Evolutionary conservation across 2,329 filamentous ascomycete genomes (phyloP).

Genomic region (Fusarium sp.): DNA sequence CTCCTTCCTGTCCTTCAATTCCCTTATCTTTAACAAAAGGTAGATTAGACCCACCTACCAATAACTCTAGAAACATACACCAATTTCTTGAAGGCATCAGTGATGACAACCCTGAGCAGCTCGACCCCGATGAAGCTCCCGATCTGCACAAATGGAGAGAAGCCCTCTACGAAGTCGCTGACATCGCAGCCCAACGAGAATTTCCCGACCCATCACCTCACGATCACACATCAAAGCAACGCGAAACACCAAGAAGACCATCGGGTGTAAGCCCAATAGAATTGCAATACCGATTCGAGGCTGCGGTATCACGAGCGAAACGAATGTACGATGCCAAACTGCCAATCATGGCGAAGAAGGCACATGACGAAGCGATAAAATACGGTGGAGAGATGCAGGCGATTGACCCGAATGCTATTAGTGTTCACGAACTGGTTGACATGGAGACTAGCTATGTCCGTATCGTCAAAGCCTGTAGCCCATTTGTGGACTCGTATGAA

Average conservation of each 20-base stretch:
- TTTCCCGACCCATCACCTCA: background rate
- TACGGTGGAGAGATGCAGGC: background rate
- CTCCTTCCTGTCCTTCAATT: no score
- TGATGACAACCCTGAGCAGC: background rate
- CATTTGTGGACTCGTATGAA: background rate
- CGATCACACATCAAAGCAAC: background rate
- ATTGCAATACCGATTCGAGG: constrained; percentile 1
- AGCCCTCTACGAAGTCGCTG: constrained; percentile 6
- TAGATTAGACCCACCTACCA: background rate
- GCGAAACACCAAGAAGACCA: background rate
- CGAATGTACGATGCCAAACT: background rate
- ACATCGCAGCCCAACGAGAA: background rate
- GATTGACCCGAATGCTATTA: background rate
- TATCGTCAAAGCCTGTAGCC: constrained; percentile 6
- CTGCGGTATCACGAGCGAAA: background rate
- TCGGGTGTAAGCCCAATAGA: background rate
- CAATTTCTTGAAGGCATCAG: constrained; percentile 8
- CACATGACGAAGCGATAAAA: constrained; percentile 10
- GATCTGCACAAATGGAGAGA: constrained; percentile 1
- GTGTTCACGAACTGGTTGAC: background rate
- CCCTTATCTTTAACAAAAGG: background rate
- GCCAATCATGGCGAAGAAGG: constrained; percentile 10
- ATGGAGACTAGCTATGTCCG: constrained; percentile 7
- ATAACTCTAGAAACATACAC: background rate
- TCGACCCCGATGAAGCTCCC: background rate